Conservation (phyloP, 805 yeast species). For the Ogataea thermomethanolica region DNA sequence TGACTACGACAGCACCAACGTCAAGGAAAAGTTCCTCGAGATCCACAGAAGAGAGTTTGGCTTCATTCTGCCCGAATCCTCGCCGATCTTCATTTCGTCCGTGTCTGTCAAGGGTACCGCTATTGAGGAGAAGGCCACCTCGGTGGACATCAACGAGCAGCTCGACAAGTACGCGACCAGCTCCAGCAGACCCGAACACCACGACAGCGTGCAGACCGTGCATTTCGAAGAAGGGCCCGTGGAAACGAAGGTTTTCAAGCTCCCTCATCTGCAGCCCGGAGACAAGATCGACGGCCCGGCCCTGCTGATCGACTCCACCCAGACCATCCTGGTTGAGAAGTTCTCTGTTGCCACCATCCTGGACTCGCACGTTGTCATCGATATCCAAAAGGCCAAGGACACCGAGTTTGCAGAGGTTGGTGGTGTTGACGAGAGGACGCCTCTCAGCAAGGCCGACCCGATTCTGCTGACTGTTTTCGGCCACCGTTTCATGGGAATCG, state of each 20-base stretch:
- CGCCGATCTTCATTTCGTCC: conserved; percentile 24
- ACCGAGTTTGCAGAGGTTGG: conserved; percentile 7
- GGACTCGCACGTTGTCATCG: conserved; percentile 34
- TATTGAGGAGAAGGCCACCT: conserved; percentile 1
- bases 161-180: neutral
- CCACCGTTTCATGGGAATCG: conserved; percentile 45
- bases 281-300: conserved; percentile 36
- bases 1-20: conserved; percentile 28
- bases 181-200: neutral
- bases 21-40: conserved; percentile 44
- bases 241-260: conserved; percentile 29
- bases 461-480: conserved; percentile 39
- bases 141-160: conserved; percentile 2
- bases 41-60: conserved; percentile 72
- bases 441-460: conserved; percentile 32
- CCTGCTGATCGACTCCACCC: conserved; percentile 34
- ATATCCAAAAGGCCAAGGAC: conserved; percentile 7
- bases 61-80: conserved; percentile 41
- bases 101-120: conserved; percentile 54
- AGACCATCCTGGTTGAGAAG: conserved; percentile 39
- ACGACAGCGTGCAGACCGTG: conserved; percentile 7
- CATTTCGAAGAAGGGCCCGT: conserved; percentile 11
- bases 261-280: conserved; percentile 32
- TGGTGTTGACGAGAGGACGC: conserved; percentile 10
- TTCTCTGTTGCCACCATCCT: conserved; percentile 34